Conservation (phyloP, 257 asterid species). For the Knoxia roxburghii region DNA sequence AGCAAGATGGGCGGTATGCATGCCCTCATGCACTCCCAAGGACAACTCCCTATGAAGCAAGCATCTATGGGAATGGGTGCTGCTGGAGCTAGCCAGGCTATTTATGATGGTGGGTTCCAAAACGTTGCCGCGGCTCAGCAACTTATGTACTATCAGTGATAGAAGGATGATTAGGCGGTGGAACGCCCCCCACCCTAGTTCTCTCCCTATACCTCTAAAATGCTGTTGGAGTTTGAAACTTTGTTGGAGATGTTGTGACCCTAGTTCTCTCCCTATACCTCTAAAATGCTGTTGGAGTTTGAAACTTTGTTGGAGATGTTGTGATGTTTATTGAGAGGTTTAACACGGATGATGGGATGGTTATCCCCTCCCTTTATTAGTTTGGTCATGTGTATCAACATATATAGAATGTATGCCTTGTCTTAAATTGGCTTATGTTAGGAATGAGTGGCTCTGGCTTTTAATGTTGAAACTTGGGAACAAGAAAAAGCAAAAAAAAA, state of each 20-base stretch:
- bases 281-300: slow-evolving; percentile 7
- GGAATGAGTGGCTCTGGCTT: slow-evolving; percentile 22
- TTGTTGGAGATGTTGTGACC: slow-evolving; percentile 20
- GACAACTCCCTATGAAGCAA: slow-evolving; percentile 32
- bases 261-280: neutral
- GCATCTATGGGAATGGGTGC: slow-evolving; percentile 43
- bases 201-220: neutral
- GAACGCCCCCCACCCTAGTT: neutral
- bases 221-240: slow-evolving; percentile 10
- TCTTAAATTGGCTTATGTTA: slow-evolving; percentile 10
- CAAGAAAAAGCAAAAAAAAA: no score
- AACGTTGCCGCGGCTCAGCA: slow-evolving; percentile 80
- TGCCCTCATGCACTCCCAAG: slow-evolving; percentile 45
- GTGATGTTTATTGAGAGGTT: slow-evolving; percentile 13
- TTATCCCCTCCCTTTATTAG: slow-evolving; percentile 14
- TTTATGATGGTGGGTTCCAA: slow-evolving; percentile 87
- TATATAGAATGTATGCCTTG: slow-evolving; percentile 18
- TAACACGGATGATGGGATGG: slow-evolving; percentile 32
- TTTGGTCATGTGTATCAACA: slow-evolving; percentile 23
- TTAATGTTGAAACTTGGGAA: slow-evolving; percentile 2
- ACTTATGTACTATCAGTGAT: slow-evolving; percentile 83
- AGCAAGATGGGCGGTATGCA: slow-evolving; percentile 68
- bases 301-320: slow-evolving; percentile 18
- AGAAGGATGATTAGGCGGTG: slow-evolving; percentile 1
- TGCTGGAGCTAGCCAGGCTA: slow-evolving; percentile 75